These are phyloP conservation scores for Fusarium guadeloupense DNA, from an alignment of 2,329 filamentous ascomycete species.

Conservation along the genomic window DNA sequence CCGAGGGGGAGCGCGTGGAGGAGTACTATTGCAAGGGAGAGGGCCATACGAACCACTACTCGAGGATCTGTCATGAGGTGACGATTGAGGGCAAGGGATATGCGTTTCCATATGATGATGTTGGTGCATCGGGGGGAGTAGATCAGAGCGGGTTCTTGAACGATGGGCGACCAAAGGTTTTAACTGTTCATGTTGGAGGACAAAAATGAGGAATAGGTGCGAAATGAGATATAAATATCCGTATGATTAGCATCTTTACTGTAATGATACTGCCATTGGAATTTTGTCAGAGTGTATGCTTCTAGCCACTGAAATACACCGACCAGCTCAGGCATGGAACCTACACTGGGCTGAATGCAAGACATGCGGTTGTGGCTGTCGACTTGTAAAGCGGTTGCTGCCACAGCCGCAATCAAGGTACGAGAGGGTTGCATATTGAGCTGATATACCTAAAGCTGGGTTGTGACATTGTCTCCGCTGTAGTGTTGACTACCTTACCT, in stretches of 20 bases:
- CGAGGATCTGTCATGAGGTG: conserved; percentile 69
- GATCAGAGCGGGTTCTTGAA: conserved; percentile 72
- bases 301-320: too few relatives aligned
- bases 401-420: too few relatives aligned
- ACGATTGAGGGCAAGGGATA: conserved; percentile 71
- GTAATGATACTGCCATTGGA: too few relatives aligned
- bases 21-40: conserved; percentile 60
- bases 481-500: too few relatives aligned
- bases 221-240: neutral
- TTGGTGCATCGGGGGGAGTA: conserved; percentile 60
- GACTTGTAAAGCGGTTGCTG: too few relatives aligned
- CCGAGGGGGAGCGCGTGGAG: conserved; percentile 57
- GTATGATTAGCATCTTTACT: neutral
- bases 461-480: too few relatives aligned
- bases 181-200: conserved; percentile 66
- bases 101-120: conserved; percentile 78
- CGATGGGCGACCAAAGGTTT: conserved; percentile 62
- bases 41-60: conserved; percentile 71
- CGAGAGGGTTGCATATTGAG: too few relatives aligned
- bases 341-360: too few relatives aligned
- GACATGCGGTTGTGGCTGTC: too few relatives aligned
- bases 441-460: too few relatives aligned
- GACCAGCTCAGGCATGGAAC: too few relatives aligned
- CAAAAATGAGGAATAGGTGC: neutral
- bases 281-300: too few relatives aligned